phyloP scores from a whole-genome alignment of 768 basidiomycete species.

The Amanita molliuscula region DNA sequence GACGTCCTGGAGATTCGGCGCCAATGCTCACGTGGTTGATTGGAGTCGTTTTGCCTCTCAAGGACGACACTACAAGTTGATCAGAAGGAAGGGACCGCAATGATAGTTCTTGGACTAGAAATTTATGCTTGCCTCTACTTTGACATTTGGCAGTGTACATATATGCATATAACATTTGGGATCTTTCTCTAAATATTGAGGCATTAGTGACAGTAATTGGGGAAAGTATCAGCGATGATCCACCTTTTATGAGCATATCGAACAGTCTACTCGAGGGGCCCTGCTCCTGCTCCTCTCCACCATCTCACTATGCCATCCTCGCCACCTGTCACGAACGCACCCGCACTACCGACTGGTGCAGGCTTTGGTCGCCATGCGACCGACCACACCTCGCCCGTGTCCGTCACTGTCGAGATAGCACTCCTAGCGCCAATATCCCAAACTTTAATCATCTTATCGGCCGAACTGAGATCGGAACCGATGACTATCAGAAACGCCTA shows the following conservation, averaged over 20 bases:
- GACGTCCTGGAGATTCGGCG: conserved; percentile 14
- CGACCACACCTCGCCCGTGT: conserved; percentile 76
- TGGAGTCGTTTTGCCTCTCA: conserved; percentile 33
- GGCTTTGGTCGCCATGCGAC: conserved; percentile 71
- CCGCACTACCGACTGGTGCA: conserved; percentile 40
- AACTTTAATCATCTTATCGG: conserved; percentile 78
- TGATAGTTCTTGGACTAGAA: neutral
- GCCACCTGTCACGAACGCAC: conserved; percentile 65
- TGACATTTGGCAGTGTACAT: too few relatives aligned
- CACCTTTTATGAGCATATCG: neutral
- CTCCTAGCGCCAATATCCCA: conserved; percentile 76
- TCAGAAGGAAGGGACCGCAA: neutral
- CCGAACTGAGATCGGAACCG: conserved; percentile 38
- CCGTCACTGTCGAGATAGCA: conserved; percentile 68
- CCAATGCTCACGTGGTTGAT: conserved; percentile 30
- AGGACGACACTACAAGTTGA: conserved; percentile 12
- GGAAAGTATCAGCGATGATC: neutral
- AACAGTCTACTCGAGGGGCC: neutral
- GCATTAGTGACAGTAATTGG: too few relatives aligned
- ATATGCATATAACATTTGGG: too few relatives aligned
- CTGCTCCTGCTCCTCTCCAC: conserved; percentile 64
- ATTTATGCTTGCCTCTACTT: neutral
- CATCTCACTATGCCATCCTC: conserved; percentile 67
- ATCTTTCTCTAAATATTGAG: too few relatives aligned
- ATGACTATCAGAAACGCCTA: conserved; percentile 3